Evolutionary conservation across 306 rosid species (phyloP), one percentile per base, ranked within the genome.

Genomic region (Citrullus colocynthis): DNA sequence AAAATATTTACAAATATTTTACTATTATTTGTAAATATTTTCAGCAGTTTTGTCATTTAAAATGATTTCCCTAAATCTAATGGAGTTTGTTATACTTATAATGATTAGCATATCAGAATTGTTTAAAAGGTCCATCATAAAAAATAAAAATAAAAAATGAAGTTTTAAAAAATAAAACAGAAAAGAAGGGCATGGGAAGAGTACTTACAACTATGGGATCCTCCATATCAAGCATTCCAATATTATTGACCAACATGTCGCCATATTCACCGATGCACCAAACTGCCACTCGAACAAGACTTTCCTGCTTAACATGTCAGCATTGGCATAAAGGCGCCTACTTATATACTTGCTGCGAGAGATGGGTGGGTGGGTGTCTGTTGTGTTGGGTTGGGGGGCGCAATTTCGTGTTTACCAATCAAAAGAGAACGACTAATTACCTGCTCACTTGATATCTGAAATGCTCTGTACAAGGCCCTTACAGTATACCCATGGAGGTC

Each of bases 241-340:
- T 84, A 76, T 87, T 91, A 75, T 95, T 89, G 52, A 95, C 91
- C 85, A 95, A 65, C 90, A 95, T 49, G 85, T 95, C 99, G 71
- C 97, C 97, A 74, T 90, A 92, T 87, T 95, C 99, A 78, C 99
- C 99, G 78, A 92, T 87, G 85, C 99, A 95, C 99, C 99, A 95
- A 81, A 95, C 95, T 78, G 97, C 89, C 85, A 95, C 97, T 83
- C 96, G 97, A 84, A 95, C 96, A 61, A 95, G 96, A 84, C 86
- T 84, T 88, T 95, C 99, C 99, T 95, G 93, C 64, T 78, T 63
- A 82, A 85, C 58, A 80, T 67, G 83, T 75, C 9, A 57, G 72
- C 76, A 65, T 56, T 48, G 62, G 49, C 45, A 34, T 56, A 64
- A 54, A 21, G 65, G 60, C 52, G 30, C n/a, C 64, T 36, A 57